Conservation (phyloP, 1,284 basidiomycete genomes). For the Retiboletus fuscus region DNA sequence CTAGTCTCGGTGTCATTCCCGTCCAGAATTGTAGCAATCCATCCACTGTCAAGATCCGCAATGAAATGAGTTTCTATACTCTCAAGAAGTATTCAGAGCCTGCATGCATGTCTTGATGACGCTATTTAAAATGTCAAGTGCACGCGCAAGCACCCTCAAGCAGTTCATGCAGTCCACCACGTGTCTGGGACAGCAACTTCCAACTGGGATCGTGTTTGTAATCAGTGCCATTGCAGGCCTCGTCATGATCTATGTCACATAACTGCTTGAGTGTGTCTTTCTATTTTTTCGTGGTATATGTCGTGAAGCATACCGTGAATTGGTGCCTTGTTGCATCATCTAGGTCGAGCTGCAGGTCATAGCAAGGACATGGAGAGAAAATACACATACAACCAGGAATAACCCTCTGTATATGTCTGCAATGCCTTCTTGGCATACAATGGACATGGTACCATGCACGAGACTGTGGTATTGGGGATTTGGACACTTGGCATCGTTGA, state of each 20-base stretch:
- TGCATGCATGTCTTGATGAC: no score
- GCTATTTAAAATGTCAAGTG: constrained; percentile 57
- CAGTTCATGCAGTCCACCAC: no score
- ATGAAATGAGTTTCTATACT: constrained; percentile 93
- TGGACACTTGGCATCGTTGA: constrained; percentile 94
- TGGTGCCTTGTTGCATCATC: constrained; percentile 97
- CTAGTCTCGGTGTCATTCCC: constrained; percentile 91
- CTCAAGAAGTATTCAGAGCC: no score
- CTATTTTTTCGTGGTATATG: constrained; percentile 92
- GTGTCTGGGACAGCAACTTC: no score
- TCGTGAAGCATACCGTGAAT: constrained; percentile 97
- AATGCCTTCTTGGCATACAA: constrained; percentile 88
- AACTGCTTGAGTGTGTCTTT: constrained; percentile 95
- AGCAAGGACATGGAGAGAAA: no score
- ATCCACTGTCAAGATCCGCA: constrained; percentile 93
- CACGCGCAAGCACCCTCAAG: constrained; percentile 69
- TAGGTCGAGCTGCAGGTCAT: no score
- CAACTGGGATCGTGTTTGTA: no score
- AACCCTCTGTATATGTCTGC: no score
- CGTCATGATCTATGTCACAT: no score
- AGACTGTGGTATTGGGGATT: no score
- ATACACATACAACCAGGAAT: no score
- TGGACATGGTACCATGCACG: constrained; percentile 85
- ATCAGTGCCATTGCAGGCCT: no score
- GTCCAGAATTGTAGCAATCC: constrained; percentile 93